Evolutionary conservation across 768 basidiomycete species (phyloP).

Genomic region (Leccinum rimulosum): DNA sequence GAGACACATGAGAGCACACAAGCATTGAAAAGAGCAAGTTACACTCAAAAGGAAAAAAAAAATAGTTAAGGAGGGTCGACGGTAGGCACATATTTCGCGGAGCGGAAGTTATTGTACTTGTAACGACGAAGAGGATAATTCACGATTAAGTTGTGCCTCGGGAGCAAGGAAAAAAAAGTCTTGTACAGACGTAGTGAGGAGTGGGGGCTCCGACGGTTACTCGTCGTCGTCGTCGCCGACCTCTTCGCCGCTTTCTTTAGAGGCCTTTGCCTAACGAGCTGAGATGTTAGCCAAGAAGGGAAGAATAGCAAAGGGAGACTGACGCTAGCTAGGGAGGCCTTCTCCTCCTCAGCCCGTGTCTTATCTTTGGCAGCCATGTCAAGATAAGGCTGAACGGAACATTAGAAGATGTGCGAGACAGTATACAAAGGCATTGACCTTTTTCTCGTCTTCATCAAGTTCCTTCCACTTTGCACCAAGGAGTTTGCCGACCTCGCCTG

Average conservation of each 20-base stretch:
- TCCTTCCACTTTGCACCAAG: conserved; percentile 98
- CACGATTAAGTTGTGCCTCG: conserved; percentile 20
- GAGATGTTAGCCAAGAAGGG: neutral
- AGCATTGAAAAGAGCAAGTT: conserved; percentile 21
- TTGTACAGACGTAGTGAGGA: conserved; percentile 11
- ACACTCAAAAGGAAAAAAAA: conserved; percentile 11
- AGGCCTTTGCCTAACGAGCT: conserved; percentile 29
- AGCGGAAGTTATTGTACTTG: conserved; percentile 20
- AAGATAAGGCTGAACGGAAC: conserved; percentile 68
- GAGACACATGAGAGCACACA: conserved; percentile 27
- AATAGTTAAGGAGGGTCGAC: conserved; percentile 13
- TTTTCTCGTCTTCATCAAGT: conserved; percentile 87
- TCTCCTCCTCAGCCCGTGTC: conserved; percentile 80
- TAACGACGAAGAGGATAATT: conserved; percentile 5
- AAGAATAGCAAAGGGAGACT: conserved; percentile 14
- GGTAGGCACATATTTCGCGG: conserved; percentile 31
- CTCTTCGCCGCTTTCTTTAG: conserved; percentile 39
- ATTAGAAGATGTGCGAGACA: conserved; percentile 1
- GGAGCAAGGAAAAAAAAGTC: conserved; percentile 8
- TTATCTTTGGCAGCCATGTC: conserved; percentile 89
- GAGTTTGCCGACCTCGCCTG: conserved; percentile 91
- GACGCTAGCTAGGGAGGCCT: conserved; percentile 44
- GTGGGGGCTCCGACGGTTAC: conserved; percentile 17
- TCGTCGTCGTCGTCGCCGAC: conserved; percentile 43
- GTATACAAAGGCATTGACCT: conserved; percentile 46